These are phyloP conservation scores for Phytophthora fragariaefolia DNA, from an alignment of 352 stramenopile species.

Conservation along the genomic window DNA sequence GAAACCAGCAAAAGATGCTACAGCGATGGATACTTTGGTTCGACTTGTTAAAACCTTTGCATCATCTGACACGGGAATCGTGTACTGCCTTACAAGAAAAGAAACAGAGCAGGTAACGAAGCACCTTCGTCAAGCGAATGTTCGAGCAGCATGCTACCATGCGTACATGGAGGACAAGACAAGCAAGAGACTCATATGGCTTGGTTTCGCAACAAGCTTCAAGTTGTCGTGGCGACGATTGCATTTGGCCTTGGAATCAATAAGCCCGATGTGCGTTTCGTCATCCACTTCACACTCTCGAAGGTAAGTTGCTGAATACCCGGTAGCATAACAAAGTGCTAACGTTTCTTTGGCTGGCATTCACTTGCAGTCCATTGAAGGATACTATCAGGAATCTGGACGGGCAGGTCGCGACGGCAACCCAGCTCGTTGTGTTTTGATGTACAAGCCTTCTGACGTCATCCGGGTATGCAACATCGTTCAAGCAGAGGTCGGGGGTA, in stretches of 20 bases:
- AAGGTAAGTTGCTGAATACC: constrained; percentile 43
- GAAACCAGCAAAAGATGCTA: constrained; percentile 57
- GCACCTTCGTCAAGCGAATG: constrained; percentile 70
- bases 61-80: constrained; percentile 79
- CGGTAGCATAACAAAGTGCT: background rate
- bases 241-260: constrained; percentile 96
- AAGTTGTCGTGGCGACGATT: constrained; percentile 94
- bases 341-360: constrained; percentile 3
- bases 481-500: constrained; percentile 63
- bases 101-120: constrained; percentile 91
- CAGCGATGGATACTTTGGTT: constrained; percentile 67
- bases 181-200: constrained; percentile 70
- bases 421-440: constrained; percentile 84
- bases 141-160: constrained; percentile 92
- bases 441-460: constrained; percentile 86
- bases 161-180: constrained; percentile 77
- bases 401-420: constrained; percentile 95
- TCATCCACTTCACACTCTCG: constrained; percentile 89
- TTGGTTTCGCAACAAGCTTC: constrained; percentile 60
- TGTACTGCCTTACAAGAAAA: constrained; percentile 93
- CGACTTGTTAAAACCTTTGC: constrained; percentile 77
- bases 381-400: constrained; percentile 98
- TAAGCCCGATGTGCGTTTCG: constrained; percentile 93
- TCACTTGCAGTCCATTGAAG: constrained; percentile 93
- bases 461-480: constrained; percentile 74